phyloP scores from a whole-genome alignment of 805 yeast genomes.

The Ogataea saltuana region DNA sequence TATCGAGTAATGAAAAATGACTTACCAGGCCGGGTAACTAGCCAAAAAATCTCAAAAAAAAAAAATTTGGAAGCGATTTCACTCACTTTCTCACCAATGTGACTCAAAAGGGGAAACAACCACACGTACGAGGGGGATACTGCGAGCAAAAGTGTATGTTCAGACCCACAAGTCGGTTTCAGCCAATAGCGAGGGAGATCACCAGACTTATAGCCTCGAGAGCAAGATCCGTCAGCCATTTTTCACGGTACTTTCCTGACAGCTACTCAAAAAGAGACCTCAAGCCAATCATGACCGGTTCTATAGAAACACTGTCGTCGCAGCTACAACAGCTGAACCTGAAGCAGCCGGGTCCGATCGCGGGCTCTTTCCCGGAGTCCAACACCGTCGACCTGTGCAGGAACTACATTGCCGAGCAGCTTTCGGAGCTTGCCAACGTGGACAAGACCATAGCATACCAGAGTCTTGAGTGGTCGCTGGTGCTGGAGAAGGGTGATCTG shows the following conservation, averaged over 20 bases:
- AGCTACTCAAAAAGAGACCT: slow-evolving; percentile 9
- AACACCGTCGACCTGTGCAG: slow-evolving; percentile 88
- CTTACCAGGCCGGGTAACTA: not conserved
- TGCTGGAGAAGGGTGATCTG: slow-evolving; percentile 89
- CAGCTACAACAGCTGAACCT: slow-evolving; percentile 31
- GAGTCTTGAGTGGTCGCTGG: slow-evolving; percentile 84
- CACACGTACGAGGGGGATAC: too few species aligned
- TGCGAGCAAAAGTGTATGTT: slow-evolving; percentile 5
- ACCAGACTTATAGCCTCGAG: not conserved
- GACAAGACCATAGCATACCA: slow-evolving; percentile 69
- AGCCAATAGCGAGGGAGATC: slow-evolving; percentile 2
- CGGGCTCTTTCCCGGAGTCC: slow-evolving; percentile 70
- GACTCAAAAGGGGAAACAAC: too few species aligned
- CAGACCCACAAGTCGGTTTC: slow-evolving; percentile 4
- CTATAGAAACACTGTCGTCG: slow-evolving; percentile 27
- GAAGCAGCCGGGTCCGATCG: slow-evolving; percentile 43
- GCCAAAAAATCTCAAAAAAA: not conserved
- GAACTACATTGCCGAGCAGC: slow-evolving; percentile 81
- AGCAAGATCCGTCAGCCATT: not conserved
- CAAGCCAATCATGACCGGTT: slow-evolving; percentile 26
- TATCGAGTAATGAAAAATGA: not conserved
- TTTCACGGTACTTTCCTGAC: slow-evolving; percentile 12
- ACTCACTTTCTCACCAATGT: not conserved
- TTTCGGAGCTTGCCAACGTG: slow-evolving; percentile 72
- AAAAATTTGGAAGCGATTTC: not conserved